Conservation (phyloP, 805 yeast species). For the Kurtzmaniella cleridarum region DNA sequence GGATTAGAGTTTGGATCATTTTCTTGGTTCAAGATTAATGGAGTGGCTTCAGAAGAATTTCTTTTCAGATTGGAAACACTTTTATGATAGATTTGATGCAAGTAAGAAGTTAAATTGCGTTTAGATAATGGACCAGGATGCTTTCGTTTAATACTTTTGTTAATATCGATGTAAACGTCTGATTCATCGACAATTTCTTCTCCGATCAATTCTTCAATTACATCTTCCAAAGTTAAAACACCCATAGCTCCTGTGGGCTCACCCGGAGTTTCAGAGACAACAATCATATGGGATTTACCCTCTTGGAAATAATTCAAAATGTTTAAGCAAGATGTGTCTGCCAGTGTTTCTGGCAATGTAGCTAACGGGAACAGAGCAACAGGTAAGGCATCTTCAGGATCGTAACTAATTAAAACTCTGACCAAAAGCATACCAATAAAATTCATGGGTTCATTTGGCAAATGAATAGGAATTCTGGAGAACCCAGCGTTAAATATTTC, state of each 20-base stretch:
- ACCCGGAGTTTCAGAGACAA: conserved; percentile 85
- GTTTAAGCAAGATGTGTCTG: conserved; percentile 88
- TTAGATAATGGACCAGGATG: conserved; percentile 73
- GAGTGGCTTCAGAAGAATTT: conserved; percentile 30
- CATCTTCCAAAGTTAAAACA: conserved; percentile 90
- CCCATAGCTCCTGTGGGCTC: conserved; percentile 80
- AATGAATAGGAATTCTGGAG: conserved; percentile 89
- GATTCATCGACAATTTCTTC: conserved; percentile 96
- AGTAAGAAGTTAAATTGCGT: conserved; percentile 61
- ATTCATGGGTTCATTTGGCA: conserved; percentile 83
- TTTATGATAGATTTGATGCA: conserved; percentile 53
- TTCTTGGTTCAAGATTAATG: conserved; percentile 2
- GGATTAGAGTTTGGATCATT: background rate
- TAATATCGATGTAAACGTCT: conserved; percentile 88
- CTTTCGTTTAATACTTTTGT: conserved; percentile 74
- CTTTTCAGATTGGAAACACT: conserved; percentile 32
- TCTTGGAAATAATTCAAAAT: conserved; percentile 95
- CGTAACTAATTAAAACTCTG: conserved; percentile 87
- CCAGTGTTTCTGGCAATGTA: conserved; percentile 89
- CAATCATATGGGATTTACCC: conserved; percentile 96
- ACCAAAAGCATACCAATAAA: conserved; percentile 95
- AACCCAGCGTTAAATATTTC: conserved; percentile 91
- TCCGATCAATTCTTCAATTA: conserved; percentile 96
- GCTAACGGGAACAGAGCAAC: conserved; percentile 93
- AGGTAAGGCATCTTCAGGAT: conserved; percentile 92